These are phyloP conservation scores for Iodosphaeria phyllophila DNA, from an alignment of 2,329 filamentous ascomycete species.

Conservation along the genomic window DNA sequence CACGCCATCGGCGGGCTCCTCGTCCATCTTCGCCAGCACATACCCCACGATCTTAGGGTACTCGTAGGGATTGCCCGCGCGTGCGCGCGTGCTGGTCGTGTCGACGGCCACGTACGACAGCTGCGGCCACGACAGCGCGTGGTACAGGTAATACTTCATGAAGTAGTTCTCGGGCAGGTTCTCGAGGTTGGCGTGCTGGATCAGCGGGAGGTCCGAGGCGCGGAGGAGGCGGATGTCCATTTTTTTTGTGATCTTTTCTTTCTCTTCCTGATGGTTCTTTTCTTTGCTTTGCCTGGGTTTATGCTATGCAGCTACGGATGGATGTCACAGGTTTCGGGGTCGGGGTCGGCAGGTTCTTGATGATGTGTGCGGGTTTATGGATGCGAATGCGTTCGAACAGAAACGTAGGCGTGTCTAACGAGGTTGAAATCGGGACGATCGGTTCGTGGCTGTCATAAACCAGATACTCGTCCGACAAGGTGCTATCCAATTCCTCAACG, in stretches of 20 bases:
- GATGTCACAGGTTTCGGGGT: too few species aligned
- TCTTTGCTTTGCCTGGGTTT: too few species aligned
- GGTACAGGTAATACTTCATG: slow-evolving; percentile 99
- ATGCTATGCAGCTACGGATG: too few species aligned
- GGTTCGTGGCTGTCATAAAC: too few species aligned
- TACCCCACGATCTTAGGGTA: slow-evolving; percentile 97
- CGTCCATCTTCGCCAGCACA: slow-evolving; percentile 99
- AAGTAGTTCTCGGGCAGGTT: slow-evolving; percentile 99
- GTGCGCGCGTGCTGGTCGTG: slow-evolving; percentile 57
- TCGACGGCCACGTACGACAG: slow-evolving; percentile 94
- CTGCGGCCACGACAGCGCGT: slow-evolving; percentile 94
- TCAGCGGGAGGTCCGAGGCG: slow-evolving; percentile 68
- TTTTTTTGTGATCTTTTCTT: slow-evolving; percentile 14
- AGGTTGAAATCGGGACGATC: too few species aligned
- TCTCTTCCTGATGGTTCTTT: too few species aligned
- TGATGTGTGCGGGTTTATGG: too few species aligned
- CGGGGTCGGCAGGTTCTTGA: too few species aligned
- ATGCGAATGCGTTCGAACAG: too few species aligned
- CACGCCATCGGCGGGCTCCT: slow-evolving; percentile 80
- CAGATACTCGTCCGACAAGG: too few species aligned
- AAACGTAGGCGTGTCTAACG: too few species aligned
- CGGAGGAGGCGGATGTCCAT: slow-evolving; percentile 89
- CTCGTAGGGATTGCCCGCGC: slow-evolving; percentile 64
- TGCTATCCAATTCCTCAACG: too few species aligned
- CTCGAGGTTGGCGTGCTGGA: slow-evolving; percentile 96